phyloP scores from a whole-genome alignment of 208 protist genomes.

The Leishmania turanica region DNA sequence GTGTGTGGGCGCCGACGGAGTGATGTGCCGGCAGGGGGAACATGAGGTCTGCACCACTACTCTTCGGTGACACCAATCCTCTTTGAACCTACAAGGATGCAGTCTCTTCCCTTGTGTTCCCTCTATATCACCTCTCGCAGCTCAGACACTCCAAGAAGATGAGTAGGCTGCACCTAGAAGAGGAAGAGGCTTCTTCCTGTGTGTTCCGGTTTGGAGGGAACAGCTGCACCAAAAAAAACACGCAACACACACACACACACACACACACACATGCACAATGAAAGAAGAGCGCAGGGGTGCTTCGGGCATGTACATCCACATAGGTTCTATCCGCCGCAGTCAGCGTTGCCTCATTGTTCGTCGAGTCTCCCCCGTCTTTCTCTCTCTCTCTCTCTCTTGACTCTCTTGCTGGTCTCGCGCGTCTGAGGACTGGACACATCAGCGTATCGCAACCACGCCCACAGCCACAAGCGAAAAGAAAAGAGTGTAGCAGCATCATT shows the following conservation, averaged over 20 bases:
- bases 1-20: background rate
- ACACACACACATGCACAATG: slow-evolving; percentile 5
- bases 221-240: background rate
- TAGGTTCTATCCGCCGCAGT: background rate
- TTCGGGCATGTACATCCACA: background rate
- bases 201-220: background rate
- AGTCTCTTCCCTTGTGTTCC: background rate
- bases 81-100: no score
- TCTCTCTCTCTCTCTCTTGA: background rate
- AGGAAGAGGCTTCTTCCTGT: background rate
- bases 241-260: slow-evolving; percentile 2
- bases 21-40: background rate
- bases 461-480: no score
- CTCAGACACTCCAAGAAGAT: background rate
- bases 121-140: background rate
- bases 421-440: background rate
- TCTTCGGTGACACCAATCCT: background rate
- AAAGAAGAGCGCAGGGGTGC: background rate
- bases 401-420: background rate
- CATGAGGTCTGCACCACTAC: background rate
- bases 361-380: background rate
- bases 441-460: background rate
- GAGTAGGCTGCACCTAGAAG: background rate
- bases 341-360: background rate
- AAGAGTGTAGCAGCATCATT: background rate